phyloP scores from a whole-genome alignment of 169 alveolate species.

The Plasmodium reichenowi region DNA sequence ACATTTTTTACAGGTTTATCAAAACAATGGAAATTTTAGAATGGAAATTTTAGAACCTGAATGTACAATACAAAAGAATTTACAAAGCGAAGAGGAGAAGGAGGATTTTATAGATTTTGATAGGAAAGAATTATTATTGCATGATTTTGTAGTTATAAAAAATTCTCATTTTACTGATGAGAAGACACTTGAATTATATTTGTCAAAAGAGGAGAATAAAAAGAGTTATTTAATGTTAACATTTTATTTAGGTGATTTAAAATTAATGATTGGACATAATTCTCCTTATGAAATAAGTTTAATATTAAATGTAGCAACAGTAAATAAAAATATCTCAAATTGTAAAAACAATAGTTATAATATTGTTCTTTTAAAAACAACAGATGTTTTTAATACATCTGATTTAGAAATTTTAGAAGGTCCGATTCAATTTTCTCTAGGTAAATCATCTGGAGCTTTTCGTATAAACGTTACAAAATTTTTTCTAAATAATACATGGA shows the following conservation, averaged over 20 bases:
- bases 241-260: slow-evolving; percentile 56
- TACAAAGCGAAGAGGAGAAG: not conserved
- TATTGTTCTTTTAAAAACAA: slow-evolving; percentile 38
- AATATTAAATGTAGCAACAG: slow-evolving; percentile 19
- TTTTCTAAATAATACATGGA: slow-evolving; percentile 57
- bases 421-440: slow-evolving; percentile 36
- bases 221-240: slow-evolving; percentile 41
- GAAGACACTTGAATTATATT: slow-evolving; percentile 19
- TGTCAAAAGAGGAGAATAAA: slow-evolving; percentile 20
- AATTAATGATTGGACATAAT: slow-evolving; percentile 2
- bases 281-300: slow-evolving; percentile 28
- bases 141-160: slow-evolving; percentile 34
- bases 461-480: slow-evolving; percentile 41
- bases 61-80: slow-evolving; percentile 7
- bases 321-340: slow-evolving; percentile 2
- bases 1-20: slow-evolving; percentile 20
- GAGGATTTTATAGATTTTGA: slow-evolving; percentile 3
- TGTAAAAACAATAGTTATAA: slow-evolving; percentile 31
- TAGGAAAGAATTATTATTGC: slow-evolving; percentile 66
- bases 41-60: slow-evolving; percentile 55
- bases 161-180: slow-evolving; percentile 48
- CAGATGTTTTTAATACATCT: slow-evolving; percentile 41
- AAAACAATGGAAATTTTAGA: slow-evolving; percentile 25
- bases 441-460: slow-evolving; percentile 44
- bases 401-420: slow-evolving; percentile 50